A percentile compares a stretch with the other conserved stretches of the same genome.
These are phyloP conservation scores for Penicillium subrubescens DNA, from an alignment of 495 filamentous ascomycete species.

Conservation along the genomic window DNA sequence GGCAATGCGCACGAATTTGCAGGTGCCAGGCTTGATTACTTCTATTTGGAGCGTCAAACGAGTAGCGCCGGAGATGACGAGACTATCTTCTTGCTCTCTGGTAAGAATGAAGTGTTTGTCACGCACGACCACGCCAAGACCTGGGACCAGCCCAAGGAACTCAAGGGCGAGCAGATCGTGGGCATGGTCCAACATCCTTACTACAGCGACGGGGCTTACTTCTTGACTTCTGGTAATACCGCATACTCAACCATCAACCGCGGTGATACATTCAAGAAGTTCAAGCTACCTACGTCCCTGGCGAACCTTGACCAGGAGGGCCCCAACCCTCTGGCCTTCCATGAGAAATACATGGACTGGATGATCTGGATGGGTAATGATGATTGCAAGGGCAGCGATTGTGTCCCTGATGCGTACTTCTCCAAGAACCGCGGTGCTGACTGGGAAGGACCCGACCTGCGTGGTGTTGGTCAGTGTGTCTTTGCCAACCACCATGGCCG, in stretches of 20 bases:
- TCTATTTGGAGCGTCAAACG: slow-evolving; percentile 82
- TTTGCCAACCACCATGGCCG: slow-evolving; percentile 73
- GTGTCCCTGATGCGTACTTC: slow-evolving; percentile 70
- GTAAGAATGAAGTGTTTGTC: slow-evolving; percentile 63
- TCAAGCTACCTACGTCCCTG: slow-evolving; percentile 56
- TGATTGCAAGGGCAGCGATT: slow-evolving; percentile 55
- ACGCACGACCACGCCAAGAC: slow-evolving; percentile 83
- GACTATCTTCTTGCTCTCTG: slow-evolving; percentile 80
- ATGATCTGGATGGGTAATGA: slow-evolving; percentile 83
- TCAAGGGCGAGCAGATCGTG: slow-evolving; percentile 62
- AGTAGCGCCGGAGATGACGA: slow-evolving; percentile 67
- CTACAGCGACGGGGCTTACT: slow-evolving; percentile 80
- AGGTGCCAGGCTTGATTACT: slow-evolving; percentile 59
- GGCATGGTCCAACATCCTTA: slow-evolving; percentile 74
- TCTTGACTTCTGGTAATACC: slow-evolving; percentile 68
- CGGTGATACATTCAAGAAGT: slow-evolving; percentile 65
- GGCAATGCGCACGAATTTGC: slow-evolving; percentile 57
- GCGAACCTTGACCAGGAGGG: slow-evolving; percentile 32
- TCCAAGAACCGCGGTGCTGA: slow-evolving; percentile 73
- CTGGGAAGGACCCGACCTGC: slow-evolving; percentile 75
- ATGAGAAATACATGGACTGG: slow-evolving; percentile 79
- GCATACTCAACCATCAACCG: slow-evolving; percentile 80
- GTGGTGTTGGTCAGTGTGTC: slow-evolving; percentile 73
- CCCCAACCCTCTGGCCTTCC: slow-evolving; percentile 67
- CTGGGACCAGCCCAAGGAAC: slow-evolving; percentile 62